These are phyloP conservation scores for Sugiyamaella valdiviana DNA, from an alignment of 805 yeast species.

Conservation along the genomic window DNA sequence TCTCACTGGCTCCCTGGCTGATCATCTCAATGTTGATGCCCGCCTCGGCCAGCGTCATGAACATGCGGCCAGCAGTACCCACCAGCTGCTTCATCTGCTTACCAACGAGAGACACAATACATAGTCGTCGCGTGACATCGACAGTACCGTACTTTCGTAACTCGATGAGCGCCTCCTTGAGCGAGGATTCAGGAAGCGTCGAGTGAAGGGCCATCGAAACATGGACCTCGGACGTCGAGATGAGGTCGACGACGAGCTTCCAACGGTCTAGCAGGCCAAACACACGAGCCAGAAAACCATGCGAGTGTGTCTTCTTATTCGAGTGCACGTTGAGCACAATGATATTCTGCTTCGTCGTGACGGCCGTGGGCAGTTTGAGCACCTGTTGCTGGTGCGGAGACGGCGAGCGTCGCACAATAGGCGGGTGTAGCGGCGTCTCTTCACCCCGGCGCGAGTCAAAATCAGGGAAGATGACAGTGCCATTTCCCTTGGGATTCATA, in stretches of 20 bases:
- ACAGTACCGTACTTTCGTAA: conserved; percentile 78
- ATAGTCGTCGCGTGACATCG: conserved; percentile 79
- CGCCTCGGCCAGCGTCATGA: conserved; percentile 87
- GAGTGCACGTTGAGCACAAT: conserved; percentile 91
- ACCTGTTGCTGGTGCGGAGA: background rate
- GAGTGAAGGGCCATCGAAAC: conserved; percentile 95
- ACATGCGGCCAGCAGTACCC: conserved; percentile 97
- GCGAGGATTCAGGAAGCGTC: conserved; percentile 50
- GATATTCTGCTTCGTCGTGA: conserved; percentile 88
- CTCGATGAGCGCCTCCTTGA: conserved; percentile 71
- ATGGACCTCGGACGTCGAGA: conserved; percentile 95
- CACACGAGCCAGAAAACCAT: conserved; percentile 89
- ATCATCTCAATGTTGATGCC: conserved; percentile 95
- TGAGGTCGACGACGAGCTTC: conserved; percentile 86
- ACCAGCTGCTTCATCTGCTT: conserved; percentile 94
- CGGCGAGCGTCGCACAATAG: conserved; percentile 44
- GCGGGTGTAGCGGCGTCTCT: conserved; percentile 92
- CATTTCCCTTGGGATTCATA: conserved; percentile 85
- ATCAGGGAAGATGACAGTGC: conserved; percentile 92
- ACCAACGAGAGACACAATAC: conserved; percentile 92
- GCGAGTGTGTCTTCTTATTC: conserved; percentile 84
- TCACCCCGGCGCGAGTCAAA: conserved; percentile 80
- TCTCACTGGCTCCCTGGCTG: conserved; percentile 96
- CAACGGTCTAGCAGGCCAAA: conserved; percentile 80
- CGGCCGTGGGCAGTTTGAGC: conserved; percentile 68